Evolutionary conservation across 148 eudicot species (phyloP), one percentile per base, ranked within the genome.

Genomic region (Cornus kousa): DNA sequence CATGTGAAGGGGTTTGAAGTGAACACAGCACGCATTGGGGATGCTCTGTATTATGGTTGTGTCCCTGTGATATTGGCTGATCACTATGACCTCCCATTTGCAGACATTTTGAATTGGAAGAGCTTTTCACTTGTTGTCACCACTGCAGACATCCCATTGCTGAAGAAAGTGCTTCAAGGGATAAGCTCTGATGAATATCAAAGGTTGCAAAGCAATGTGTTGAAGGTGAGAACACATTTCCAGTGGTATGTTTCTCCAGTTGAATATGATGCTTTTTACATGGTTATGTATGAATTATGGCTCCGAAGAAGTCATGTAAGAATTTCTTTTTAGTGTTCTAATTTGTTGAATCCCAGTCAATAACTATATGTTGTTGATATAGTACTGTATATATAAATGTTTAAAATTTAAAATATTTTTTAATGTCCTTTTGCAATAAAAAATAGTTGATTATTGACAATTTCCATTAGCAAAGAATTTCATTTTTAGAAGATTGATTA

Each of bases 1-100:
- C 99, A 93, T 70, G 92, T 88, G n/a, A 96, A 93, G 75, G 99
- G 99, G 14, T 96, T 80, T 72, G 99, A 96, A 82, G 98, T 96
- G 14, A 96, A 96, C 85, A 92, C 98, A 0, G 97, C 99, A 7
- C 92, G 98, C 7, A 76, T 93, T 2, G 99, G 92, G 0, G 99
- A 96, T 24, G 88, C 99, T 4, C n/a, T 96, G 14, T 96, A 81
- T 82, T 90, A 93, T 32, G 98, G 98, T 12, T 96, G 99, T 57
- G 93, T 96, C 43, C 99, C 98, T 0, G 99, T 96, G 7, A 78
- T 96, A 32, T 40, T 96, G 24, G 98, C 99, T 1, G 93, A 95
- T 79, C 82, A 95, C 78, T 93, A 96, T 64, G 99, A 96, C 70
- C 97, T 96, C 67, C 99, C 98, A 14, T 93, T 84, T 71, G 85